Evolutionary conservation across 1,284 basidiomycete genomes (phyloP).

Genomic region (Rhodotorula mucilaginosa): DNA sequence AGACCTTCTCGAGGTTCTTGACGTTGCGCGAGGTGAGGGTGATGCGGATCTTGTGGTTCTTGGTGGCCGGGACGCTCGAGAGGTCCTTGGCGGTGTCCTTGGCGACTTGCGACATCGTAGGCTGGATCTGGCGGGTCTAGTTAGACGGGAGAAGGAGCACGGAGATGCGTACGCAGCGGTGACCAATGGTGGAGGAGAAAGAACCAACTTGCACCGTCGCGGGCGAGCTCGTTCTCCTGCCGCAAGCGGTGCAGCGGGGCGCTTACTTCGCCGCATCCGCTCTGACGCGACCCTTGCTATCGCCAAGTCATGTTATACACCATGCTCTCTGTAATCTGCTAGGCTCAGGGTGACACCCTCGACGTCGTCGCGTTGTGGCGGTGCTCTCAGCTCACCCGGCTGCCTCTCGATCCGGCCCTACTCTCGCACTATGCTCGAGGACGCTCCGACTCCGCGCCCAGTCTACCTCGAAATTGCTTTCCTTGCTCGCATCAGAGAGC

Average conservation of each 20-base stretch:
- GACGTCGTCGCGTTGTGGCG: no score
- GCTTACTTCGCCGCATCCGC: background rate
- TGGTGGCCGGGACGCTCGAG: constrained; percentile 79
- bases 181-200: constrained; percentile 9
- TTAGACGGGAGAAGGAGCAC: background rate
- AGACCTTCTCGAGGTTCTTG: constrained; percentile 99
- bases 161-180: constrained; percentile 6
- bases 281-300: background rate
- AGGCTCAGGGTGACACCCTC: background rate
- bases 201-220: background rate
- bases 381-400: no score
- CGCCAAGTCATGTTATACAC: background rate
- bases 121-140: constrained; percentile 7
- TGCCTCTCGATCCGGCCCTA: no score
- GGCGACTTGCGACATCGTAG: constrained; percentile 16
- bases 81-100: constrained; percentile 91
- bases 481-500: no score
- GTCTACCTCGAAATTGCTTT: no score
- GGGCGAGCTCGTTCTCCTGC: background rate
- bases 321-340: background rate
- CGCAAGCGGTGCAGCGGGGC: background rate
- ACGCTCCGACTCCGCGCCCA: no score
- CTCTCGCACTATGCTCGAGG: no score
- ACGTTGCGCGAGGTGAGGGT: constrained; percentile 97
- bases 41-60: constrained; percentile 99